Conservation (phyloP, 345 rosid genomes). For the Odontarrhena argentea region DNA sequence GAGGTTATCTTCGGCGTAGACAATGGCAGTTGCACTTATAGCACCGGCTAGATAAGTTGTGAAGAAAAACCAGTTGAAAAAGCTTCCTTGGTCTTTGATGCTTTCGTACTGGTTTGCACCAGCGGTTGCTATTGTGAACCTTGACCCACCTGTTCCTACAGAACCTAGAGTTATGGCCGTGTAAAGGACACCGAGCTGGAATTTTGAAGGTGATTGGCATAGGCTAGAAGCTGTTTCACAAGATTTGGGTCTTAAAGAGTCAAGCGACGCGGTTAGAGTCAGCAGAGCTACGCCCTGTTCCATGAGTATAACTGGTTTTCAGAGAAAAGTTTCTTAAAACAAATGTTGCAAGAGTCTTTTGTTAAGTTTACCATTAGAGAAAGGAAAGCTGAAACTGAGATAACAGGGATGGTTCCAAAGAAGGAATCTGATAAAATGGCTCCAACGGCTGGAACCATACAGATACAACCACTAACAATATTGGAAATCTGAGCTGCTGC, state of each 20-base stretch:
- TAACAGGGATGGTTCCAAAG: constrained; percentile 39
- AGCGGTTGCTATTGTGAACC: constrained; percentile 45
- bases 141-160: constrained; percentile 40
- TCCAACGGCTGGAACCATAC: constrained; percentile 44
- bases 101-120: constrained; percentile 53
- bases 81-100: constrained; percentile 41
- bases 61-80: constrained; percentile 63
- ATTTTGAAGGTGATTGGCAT: constrained; percentile 39
- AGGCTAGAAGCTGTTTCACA: constrained; percentile 33
- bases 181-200: constrained; percentile 43
- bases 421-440: constrained; percentile 50
- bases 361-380: constrained; percentile 40
- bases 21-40: constrained; percentile 42
- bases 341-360: no score
- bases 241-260: constrained; percentile 39
- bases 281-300: constrained; percentile 47
- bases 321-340: background rate
- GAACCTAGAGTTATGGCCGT: constrained; percentile 38
- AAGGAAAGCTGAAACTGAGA: constrained; percentile 38
- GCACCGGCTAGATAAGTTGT: constrained; percentile 30
- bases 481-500: constrained; percentile 47
- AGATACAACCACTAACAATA: constrained; percentile 32
- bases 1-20: constrained; percentile 48
- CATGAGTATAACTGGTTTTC: background rate
- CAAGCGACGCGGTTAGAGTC: constrained; percentile 36